phyloP scores from a whole-genome alignment of 192 early-diverging fungal genomes.

The Podila verticillata region DNA sequence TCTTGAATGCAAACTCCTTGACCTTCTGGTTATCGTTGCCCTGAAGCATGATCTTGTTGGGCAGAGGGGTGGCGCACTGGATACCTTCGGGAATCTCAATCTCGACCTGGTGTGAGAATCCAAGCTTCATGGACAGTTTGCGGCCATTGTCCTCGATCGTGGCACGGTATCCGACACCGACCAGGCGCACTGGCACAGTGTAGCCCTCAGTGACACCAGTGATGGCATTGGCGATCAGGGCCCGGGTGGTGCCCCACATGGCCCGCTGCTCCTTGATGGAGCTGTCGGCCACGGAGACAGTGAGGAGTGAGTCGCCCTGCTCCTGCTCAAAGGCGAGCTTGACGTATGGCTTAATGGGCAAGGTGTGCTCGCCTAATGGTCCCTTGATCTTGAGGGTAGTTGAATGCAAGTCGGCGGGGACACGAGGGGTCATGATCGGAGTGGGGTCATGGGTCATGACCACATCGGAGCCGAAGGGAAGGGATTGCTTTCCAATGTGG shows the following conservation, averaged over 20 bases:
- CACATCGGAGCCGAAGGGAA: conserved; percentile 82
- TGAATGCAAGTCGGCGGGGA: conserved; percentile 65
- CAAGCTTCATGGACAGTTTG: conserved; percentile 83
- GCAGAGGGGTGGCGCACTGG: conserved; percentile 75
- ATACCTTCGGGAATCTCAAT: conserved; percentile 86
- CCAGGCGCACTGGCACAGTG: conserved; percentile 81
- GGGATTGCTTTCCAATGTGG: conserved; percentile 83
- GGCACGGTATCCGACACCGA: conserved; percentile 96
- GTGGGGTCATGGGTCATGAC: conserved; percentile 70
- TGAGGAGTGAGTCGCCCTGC: conserved; percentile 56
- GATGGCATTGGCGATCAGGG: conserved; percentile 87
- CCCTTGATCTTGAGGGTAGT: conserved; percentile 80
- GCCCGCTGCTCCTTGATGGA: conserved; percentile 77
- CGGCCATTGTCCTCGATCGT: conserved; percentile 69
- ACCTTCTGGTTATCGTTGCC: conserved; percentile 83
- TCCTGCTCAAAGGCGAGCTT: conserved; percentile 51
- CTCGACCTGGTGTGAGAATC: conserved; percentile 85
- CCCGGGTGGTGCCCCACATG: conserved; percentile 98
- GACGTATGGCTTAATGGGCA: conserved; percentile 90
- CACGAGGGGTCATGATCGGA: conserved; percentile 74
- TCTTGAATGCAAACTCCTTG: conserved; percentile 92
- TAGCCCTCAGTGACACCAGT: conserved; percentile 92
- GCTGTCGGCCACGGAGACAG: conserved; percentile 66
- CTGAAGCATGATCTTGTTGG: conserved; percentile 85
- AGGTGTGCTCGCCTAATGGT: conserved; percentile 77